A percentile compares a stretch with the other conserved stretches of the same genome.
Conservation (phyloP, 345 rosid species). For the Populus euphratica region DNA sequence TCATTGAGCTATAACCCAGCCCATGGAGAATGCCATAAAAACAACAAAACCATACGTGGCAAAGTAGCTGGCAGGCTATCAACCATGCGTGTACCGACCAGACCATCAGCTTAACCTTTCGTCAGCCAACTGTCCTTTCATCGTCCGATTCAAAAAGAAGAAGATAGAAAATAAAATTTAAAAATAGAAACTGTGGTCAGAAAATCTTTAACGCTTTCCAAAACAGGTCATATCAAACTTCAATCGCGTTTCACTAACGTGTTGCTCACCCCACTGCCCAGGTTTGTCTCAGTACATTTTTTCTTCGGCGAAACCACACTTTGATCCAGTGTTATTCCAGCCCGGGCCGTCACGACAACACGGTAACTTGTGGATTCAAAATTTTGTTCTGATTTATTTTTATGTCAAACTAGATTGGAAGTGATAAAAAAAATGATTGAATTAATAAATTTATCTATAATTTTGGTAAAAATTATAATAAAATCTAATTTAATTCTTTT, state of each 20-base stretch:
- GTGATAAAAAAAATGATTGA: too few relatives aligned
- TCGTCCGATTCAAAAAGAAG: background rate
- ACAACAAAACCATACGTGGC: slow-evolving; percentile 4
- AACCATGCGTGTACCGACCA: slow-evolving; percentile 12
- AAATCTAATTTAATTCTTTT: too few relatives aligned
- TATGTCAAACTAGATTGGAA: too few relatives aligned
- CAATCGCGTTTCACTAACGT: slow-evolving; percentile 25
- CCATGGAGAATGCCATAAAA: background rate
- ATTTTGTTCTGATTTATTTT: too few relatives aligned
- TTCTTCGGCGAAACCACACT: background rate
- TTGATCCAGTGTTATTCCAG: too few relatives aligned
- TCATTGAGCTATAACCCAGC: background rate
- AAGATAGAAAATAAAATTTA: background rate
- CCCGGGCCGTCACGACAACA: too few relatives aligned
- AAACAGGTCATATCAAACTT: background rate
- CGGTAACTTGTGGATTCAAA: too few relatives aligned
- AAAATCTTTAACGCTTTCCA: background rate
- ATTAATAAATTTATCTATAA: too few relatives aligned
- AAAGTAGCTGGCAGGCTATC: background rate
- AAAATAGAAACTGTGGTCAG: slow-evolving; percentile 3
- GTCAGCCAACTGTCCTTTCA: slow-evolving; percentile 17
- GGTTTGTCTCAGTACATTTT: background rate
- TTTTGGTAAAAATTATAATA: too few relatives aligned
- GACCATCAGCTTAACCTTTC: background rate
- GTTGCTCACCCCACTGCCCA: background rate